Conservation (phyloP, 73 alveolate species). For the Effrenium voratum region DNA sequence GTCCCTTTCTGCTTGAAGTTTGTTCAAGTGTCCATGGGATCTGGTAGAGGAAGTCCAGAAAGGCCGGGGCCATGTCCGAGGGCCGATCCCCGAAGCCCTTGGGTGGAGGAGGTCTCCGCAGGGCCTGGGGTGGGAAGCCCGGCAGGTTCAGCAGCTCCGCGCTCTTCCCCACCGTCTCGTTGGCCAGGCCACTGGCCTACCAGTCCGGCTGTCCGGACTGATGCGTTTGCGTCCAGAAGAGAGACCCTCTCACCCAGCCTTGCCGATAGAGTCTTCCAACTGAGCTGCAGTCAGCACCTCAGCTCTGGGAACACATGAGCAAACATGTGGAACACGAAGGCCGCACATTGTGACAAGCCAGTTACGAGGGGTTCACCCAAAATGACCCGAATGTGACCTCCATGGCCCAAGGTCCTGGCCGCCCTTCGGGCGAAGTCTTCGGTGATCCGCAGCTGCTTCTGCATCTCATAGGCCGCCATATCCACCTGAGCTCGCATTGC, state of each 20-base stretch:
- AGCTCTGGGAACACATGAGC: neutral
- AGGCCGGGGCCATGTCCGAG: constrained; percentile 72
- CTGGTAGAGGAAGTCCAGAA: constrained; percentile 85
- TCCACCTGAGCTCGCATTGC: constrained; percentile 16
- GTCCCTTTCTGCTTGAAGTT: neutral
- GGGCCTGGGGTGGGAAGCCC: constrained; percentile 67
- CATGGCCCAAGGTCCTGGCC: neutral
- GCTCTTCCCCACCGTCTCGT: constrained; percentile 33
- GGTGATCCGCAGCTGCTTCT: constrained; percentile 56
- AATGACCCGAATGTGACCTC: neutral
- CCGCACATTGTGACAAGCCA: neutral
- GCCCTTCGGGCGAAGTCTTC: constrained; percentile 70
- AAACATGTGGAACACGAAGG: neutral
- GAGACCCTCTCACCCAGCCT: neutral
- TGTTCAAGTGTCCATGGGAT: constrained; percentile 4
- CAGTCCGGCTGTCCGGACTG: too few species aligned
- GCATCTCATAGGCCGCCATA: constrained; percentile 38
- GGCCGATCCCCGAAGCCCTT: constrained; percentile 86
- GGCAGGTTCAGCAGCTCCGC: constrained; percentile 65
- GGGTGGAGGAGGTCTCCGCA: constrained; percentile 77
- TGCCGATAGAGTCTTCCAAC: constrained; percentile 69
- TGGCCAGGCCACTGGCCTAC: constrained; percentile 82
- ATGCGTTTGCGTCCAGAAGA: too few species aligned
- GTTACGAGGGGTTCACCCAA: neutral
- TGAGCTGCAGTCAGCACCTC: constrained; percentile 72